Percentiles rank a stretch among this genome's conserved stretches.
Conservation (phyloP, 2,329 filamentous ascomycete genomes). For the Fusarium torreyae region DNA sequence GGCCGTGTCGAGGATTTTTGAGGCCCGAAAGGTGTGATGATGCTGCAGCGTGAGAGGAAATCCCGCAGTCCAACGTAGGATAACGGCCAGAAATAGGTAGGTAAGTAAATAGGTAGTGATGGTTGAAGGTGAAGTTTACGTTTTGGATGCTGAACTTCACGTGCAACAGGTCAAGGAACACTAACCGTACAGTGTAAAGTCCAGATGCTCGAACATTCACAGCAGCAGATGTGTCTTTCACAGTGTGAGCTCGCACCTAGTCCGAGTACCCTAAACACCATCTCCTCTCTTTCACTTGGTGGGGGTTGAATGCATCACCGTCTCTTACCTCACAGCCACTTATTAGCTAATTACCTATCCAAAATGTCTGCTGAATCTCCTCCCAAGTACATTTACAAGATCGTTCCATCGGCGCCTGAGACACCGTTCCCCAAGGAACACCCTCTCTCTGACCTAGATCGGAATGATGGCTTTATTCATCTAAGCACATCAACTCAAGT, state of each 20-base stretch:
- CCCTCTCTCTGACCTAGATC: conserved; percentile 72
- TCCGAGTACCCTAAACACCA: conserved; percentile 27
- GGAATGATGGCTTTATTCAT: conserved; percentile 73
- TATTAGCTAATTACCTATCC: background rate
- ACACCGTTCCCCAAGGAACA: conserved; percentile 67
- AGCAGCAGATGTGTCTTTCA: fast-evolving
- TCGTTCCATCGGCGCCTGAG: conserved; percentile 67
- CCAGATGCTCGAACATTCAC: background rate
- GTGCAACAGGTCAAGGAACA: conserved; percentile 21
- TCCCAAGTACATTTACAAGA: conserved; percentile 72
- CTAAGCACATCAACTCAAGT: conserved; percentile 71
- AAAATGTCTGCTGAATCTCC: conserved; percentile 53
- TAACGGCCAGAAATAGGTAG: conserved; percentile 1
- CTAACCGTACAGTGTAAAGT: conserved; percentile 30
- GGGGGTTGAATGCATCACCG: conserved; percentile 9
- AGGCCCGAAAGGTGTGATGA: conserved; percentile 42
- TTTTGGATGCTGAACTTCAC: conserved; percentile 31
- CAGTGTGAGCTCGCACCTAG: conserved; percentile 30
- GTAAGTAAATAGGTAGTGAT: conserved; percentile 11
- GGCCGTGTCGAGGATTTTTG: conserved; percentile 17
- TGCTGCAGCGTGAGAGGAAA: conserved; percentile 37
- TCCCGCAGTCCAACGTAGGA: conserved; percentile 16
- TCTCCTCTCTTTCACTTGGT: conserved; percentile 1
- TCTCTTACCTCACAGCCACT: conserved; percentile 5
- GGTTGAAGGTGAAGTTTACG: conserved; percentile 29